Evolutionary conservation across 495 filamentous ascomycete species (phyloP).

Genomic region (Aspergillus nanangensis): DNA sequence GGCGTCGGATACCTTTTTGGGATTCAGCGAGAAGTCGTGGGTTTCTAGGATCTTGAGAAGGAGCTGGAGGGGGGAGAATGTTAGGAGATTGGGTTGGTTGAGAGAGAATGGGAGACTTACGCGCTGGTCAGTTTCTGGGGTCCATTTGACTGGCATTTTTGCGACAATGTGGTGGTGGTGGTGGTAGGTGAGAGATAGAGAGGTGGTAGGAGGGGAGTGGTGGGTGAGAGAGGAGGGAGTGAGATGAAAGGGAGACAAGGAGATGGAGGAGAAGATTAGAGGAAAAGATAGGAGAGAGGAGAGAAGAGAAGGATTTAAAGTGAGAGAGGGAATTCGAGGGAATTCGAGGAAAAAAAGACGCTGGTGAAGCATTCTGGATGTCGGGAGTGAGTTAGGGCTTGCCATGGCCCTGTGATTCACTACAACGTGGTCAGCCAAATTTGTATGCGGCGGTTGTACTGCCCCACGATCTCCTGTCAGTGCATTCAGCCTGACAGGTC

Average conservation of each 20-base stretch:
- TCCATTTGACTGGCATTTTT: slow-evolving; percentile 46
- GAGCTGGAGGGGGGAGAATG: slow-evolving; percentile 25
- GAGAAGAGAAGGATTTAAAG: not conserved
- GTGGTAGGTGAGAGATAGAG: not conserved
- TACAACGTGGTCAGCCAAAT: not conserved
- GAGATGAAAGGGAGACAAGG: not conserved
- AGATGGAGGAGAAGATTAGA: slow-evolving; percentile 1
- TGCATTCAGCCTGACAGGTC: too few relatives aligned
- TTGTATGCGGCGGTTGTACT: not conserved
- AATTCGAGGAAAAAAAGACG: not conserved
- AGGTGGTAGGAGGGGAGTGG: not conserved
- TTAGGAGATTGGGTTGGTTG: not conserved
- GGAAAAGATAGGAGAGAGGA: not conserved
- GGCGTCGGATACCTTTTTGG: slow-evolving; percentile 30
- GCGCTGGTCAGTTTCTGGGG: slow-evolving; percentile 33
- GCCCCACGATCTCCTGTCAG: too few relatives aligned
- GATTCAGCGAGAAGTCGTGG: slow-evolving; percentile 35
- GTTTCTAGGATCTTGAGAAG: slow-evolving; percentile 45
- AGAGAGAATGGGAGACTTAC: slow-evolving; percentile 16
- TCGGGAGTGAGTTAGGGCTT: not conserved
- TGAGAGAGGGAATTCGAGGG: not conserved
- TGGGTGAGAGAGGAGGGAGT: not conserved
- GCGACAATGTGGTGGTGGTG: slow-evolving; percentile 11
- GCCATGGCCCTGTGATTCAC: not conserved
- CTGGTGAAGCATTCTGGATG: not conserved